Evolutionary conservation across 78 protist species (phyloP).

Genomic region (Diacronema lutheri): DNA sequence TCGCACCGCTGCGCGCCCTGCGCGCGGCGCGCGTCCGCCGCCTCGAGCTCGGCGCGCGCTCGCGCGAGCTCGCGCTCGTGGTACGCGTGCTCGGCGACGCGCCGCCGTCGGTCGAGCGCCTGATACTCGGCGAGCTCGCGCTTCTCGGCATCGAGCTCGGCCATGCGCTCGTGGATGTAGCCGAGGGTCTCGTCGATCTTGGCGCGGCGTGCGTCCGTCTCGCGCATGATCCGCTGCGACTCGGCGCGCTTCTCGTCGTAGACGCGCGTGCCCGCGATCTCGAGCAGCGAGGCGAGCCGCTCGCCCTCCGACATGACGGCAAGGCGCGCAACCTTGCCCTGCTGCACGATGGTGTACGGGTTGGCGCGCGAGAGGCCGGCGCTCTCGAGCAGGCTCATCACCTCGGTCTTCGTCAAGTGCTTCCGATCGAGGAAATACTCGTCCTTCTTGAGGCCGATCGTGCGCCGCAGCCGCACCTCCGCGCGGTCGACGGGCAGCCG

Average conservation of each 20-base stretch:
- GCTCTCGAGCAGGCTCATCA: constrained; percentile 84
- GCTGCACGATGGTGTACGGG: constrained; percentile 98
- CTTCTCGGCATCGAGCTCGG: constrained; percentile 77
- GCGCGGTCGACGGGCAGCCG: constrained; percentile 74
- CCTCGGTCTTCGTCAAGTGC: constrained; percentile 71
- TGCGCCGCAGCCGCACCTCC: constrained; percentile 78
- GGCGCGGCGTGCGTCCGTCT: constrained; percentile 45
- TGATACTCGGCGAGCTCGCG: constrained; percentile 60
- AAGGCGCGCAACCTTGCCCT: constrained; percentile 79
- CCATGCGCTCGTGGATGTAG: constrained; percentile 64
- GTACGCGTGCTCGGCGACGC: constrained; percentile 66
- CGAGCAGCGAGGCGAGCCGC: constrained; percentile 89
- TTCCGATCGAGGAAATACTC: constrained; percentile 82
- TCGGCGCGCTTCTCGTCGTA: constrained; percentile 89
- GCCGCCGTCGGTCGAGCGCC: neutral
- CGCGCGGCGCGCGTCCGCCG: neutral
- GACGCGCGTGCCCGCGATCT: constrained; percentile 95
- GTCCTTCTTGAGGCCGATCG: constrained; percentile 85
- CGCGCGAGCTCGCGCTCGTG: constrained; percentile 33
- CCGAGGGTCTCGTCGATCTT: constrained; percentile 60
- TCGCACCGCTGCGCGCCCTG: too few relatives aligned
- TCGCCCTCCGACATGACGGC: constrained; percentile 74
- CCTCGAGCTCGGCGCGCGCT: neutral
- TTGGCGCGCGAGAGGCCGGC: constrained; percentile 95
- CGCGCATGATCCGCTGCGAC: constrained; percentile 58